These are phyloP conservation scores for Leucocoprinus birnbaumii DNA, from an alignment of 768 basidiomycete species.

Conservation along the genomic window DNA sequence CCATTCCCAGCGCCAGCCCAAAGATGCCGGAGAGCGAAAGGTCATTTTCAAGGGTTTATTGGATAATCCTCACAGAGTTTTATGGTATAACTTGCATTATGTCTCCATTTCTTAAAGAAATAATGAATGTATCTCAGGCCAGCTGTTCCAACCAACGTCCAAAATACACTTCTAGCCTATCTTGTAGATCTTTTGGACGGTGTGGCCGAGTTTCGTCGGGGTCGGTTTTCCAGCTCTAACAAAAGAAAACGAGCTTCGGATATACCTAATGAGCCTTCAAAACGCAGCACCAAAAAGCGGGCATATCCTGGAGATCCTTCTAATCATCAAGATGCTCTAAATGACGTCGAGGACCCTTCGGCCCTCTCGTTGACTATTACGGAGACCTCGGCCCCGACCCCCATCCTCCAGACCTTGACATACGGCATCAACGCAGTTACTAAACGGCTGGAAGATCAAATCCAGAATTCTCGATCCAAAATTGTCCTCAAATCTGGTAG, in stretches of 20 bases:
- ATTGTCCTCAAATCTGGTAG: slow-evolving; percentile 21
- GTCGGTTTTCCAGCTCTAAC: slow-evolving; percentile 25
- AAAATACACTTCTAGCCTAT: slow-evolving; percentile 54
- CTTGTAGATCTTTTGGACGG: slow-evolving; percentile 50
- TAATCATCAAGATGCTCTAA: background rate
- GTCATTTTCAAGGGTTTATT: slow-evolving; percentile 67
- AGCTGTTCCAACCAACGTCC: slow-evolving; percentile 54
- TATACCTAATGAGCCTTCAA: slow-evolving; percentile 14
- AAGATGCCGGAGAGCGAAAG: slow-evolving; percentile 50
- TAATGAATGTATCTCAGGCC: slow-evolving; percentile 44
- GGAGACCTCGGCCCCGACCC: slow-evolving; percentile 24
- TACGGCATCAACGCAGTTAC: slow-evolving; percentile 85
- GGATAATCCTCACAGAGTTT: slow-evolving; percentile 67
- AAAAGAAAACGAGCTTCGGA: slow-evolving; percentile 36
- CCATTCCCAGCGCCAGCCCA: slow-evolving; percentile 57
- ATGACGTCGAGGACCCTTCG: background rate
- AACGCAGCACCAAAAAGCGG: slow-evolving; percentile 18
- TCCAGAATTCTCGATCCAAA: slow-evolving; percentile 18
- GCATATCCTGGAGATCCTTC: background rate
- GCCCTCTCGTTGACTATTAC: background rate
- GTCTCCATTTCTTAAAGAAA: slow-evolving; percentile 2
- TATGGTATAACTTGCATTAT: slow-evolving; percentile 65
- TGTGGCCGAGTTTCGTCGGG: slow-evolving; percentile 39
- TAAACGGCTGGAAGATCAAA: slow-evolving; percentile 62
- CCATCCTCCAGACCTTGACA: slow-evolving; percentile 44